Conservation (phyloP, 1,284 basidiomycete species). For the Pyrrhoderma lamaoense region DNA sequence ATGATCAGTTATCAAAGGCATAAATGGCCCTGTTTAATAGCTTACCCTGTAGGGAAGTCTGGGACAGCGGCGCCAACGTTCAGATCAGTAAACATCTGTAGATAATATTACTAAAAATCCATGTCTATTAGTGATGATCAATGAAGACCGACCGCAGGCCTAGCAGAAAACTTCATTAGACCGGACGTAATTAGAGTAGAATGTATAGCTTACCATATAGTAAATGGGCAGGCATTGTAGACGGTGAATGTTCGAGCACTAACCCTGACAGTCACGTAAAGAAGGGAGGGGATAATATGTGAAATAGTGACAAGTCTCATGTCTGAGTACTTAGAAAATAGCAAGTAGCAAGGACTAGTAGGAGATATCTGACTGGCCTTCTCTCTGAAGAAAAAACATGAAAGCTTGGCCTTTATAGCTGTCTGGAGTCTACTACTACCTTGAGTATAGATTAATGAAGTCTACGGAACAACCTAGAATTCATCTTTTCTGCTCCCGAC, state of each 20-base stretch:
- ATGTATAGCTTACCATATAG: conserved; percentile 28
- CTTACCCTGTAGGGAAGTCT: conserved; percentile 23
- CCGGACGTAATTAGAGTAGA: too few species aligned
- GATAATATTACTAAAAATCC: neutral
- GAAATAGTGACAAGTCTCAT: too few species aligned
- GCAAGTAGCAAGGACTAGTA: too few species aligned
- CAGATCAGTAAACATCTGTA: conserved; percentile 22
- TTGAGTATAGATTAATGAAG: too few species aligned
- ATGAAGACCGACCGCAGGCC: conserved; percentile 18
- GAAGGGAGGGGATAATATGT: too few species aligned
- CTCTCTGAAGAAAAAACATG: too few species aligned
- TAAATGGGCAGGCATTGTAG: conserved; percentile 21
- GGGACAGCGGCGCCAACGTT: conserved; percentile 22
- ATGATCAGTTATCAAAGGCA: neutral
- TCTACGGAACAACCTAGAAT: too few species aligned
- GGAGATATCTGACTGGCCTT: too few species aligned
- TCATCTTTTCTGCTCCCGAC: too few species aligned
- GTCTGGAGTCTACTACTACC: too few species aligned
- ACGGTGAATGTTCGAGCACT: conserved; percentile 36
- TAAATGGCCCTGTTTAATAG: conserved; percentile 19
- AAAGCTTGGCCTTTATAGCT: too few species aligned
- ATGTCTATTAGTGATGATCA: neutral
- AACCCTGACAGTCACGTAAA: conserved; percentile 14
- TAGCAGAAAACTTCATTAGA: neutral
- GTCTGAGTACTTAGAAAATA: too few species aligned